A percentile compares a stretch with the other conserved stretches of the same genome.
Evolutionary conservation across 176 grass and related monocot species (phyloP).

Genomic region (Rhynchospora tenuis): DNA sequence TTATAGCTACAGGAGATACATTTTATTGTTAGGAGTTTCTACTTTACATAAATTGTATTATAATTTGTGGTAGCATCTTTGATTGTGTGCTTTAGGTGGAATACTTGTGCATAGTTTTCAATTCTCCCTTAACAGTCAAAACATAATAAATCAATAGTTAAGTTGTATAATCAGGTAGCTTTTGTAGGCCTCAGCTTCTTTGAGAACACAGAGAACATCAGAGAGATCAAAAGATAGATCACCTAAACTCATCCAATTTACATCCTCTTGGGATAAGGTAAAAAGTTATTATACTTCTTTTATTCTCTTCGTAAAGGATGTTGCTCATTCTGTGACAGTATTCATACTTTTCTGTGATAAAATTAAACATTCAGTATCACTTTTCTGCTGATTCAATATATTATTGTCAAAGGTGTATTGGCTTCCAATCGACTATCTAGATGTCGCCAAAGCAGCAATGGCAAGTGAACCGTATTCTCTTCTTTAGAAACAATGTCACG

Average conservation of each 20-base stretch:
- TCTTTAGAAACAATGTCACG: constrained; percentile 13
- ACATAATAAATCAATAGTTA: constrained; percentile 4
- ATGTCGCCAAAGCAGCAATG: constrained; percentile 66
- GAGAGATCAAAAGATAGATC: constrained; percentile 66
- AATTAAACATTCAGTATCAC: neutral
- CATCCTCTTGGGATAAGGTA: constrained; percentile 72
- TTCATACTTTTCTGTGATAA: neutral
- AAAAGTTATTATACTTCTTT: neutral
- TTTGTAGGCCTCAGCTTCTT: constrained; percentile 26
- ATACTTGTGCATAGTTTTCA: neutral
- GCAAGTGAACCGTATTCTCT: constrained; percentile 36
- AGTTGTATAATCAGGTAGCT: constrained; percentile 6
- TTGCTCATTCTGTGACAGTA: neutral
- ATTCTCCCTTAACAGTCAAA: neutral
- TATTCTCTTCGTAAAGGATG: neutral
- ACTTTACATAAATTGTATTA: neutral
- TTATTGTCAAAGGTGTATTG: constrained; percentile 79
- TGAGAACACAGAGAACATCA: neutral
- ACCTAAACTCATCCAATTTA: constrained; percentile 27
- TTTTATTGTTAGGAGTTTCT: neutral
- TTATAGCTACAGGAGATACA: neutral
- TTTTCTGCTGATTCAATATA: constrained; percentile 8
- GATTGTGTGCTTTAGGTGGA: neutral
- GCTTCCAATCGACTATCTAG: constrained; percentile 91
- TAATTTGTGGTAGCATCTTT: constrained; percentile 4